Evolutionary conservation across 148 eudicot species (phyloP).

Genomic region (Silene uniflora): DNA sequence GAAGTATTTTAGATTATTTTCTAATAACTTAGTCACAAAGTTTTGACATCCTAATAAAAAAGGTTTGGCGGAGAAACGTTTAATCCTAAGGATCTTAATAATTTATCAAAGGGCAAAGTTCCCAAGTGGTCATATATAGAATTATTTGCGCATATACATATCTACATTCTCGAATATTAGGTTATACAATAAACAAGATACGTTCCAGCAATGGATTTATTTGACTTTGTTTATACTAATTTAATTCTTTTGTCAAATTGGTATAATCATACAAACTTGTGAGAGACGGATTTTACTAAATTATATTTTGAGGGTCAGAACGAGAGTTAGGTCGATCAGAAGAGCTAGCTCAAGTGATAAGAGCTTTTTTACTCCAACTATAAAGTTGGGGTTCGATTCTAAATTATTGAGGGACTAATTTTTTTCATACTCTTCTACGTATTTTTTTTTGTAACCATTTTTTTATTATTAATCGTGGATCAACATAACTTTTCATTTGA

Average conservation of each 20-base stretch:
- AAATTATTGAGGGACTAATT: too few relatives aligned
- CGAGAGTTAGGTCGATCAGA: too few relatives aligned
- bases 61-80: background rate
- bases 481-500: too few relatives aligned
- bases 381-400: too few relatives aligned
- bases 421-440: too few relatives aligned
- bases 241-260: conserved; percentile 8
- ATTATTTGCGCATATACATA: background rate
- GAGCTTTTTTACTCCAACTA: too few relatives aligned
- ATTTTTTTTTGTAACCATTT: too few relatives aligned
- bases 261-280: background rate
- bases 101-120: background rate
- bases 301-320: too few relatives aligned
- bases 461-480: too few relatives aligned
- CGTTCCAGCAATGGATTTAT: conserved; percentile 13
- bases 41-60: background rate
- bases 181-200: conserved; percentile 22
- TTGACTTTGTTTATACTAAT: background rate
- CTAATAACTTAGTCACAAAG: background rate
- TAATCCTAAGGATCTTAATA: background rate
- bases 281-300: too few relatives aligned
- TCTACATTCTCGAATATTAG: background rate
- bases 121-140: background rate
- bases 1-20: too few relatives aligned
- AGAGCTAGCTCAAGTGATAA: too few relatives aligned